Conservation (phyloP, 352 stramenopile species). For the Pythium phragmiticola region DNA sequence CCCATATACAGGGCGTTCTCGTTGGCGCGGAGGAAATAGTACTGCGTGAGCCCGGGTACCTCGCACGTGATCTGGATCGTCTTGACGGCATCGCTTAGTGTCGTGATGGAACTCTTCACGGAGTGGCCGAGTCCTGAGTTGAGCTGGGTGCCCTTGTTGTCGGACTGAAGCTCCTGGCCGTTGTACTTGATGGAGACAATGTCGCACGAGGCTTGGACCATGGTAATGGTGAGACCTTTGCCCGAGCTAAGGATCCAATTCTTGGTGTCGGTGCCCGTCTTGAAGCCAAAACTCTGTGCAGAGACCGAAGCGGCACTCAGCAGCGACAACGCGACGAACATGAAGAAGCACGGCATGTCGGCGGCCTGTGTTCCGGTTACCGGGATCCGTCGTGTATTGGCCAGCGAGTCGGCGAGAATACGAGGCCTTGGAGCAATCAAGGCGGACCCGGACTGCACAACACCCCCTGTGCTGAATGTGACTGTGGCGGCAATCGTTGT, state of each 20-base stretch:
- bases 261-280: conserved; percentile 21
- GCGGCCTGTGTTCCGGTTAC: too few species aligned
- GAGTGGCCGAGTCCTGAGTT: conserved; percentile 38
- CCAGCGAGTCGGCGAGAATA: too few species aligned
- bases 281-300: conserved; percentile 2
- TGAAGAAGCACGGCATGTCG: neutral
- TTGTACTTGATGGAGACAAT: conserved; percentile 52
- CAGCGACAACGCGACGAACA: neutral
- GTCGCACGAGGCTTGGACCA: conserved; percentile 40
- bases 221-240: conserved; percentile 31
- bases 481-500: too few species aligned
- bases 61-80: conserved; percentile 46
- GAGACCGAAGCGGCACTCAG: neutral
- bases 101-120: conserved; percentile 32
- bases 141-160: conserved; percentile 37
- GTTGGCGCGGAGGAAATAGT: conserved; percentile 50
- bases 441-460: too few species aligned
- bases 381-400: too few species aligned
- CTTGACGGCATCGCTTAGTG: conserved; percentile 28
- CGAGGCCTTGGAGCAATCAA: too few species aligned
- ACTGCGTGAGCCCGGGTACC: conserved; percentile 40
- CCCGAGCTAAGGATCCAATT: conserved; percentile 41
- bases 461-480: too few species aligned
- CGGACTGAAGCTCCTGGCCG: conserved; percentile 44
- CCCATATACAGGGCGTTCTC: conserved; percentile 61